A percentile compares a stretch with the other conserved stretches of the same genome.
Evolutionary conservation across 176 grass and related monocot genomes (phyloP).

Genomic region (Poa pratensis): DNA sequence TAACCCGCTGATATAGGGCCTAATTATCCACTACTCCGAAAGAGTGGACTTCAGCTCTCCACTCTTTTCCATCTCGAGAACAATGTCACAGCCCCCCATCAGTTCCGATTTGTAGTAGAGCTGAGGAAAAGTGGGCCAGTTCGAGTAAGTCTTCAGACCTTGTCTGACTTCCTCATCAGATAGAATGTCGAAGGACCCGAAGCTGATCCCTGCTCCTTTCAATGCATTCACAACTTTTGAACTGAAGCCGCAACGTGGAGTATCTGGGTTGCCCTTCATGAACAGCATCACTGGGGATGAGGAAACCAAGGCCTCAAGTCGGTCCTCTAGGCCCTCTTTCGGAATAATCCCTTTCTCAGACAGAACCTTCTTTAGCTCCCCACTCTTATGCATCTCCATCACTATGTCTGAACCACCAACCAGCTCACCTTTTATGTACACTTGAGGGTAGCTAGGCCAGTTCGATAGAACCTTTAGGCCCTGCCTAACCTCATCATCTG

Average conservation of each 20-base stretch:
- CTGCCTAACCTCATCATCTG: slow-evolving; percentile 82
- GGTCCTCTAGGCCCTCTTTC: slow-evolving; percentile 60
- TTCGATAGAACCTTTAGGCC: slow-evolving; percentile 83
- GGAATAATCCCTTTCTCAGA: slow-evolving; percentile 64
- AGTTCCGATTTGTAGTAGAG: slow-evolving; percentile 96
- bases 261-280: slow-evolving; percentile 93
- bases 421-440: slow-evolving; percentile 90
- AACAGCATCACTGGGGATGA: slow-evolving; percentile 83
- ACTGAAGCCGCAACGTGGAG: slow-evolving; percentile 83
- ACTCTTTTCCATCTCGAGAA: slow-evolving; percentile 76
- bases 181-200: slow-evolving; percentile 88
- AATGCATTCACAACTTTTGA: slow-evolving; percentile 88
- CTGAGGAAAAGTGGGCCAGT: slow-evolving; percentile 96
- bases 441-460: slow-evolving; percentile 97
- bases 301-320: slow-evolving; percentile 56
- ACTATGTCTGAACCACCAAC: slow-evolving; percentile 91
- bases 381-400: slow-evolving; percentile 96
- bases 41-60: slow-evolving; percentile 79
- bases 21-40: slow-evolving; percentile 41
- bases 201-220: slow-evolving; percentile 68
- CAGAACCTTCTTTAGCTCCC: slow-evolving; percentile 81
- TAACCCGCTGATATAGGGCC: background rate
- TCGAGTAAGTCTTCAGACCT: slow-evolving; percentile 86
- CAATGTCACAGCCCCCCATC: slow-evolving; percentile 90
- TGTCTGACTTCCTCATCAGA: slow-evolving; percentile 83